Evolutionary conservation across 140 eudicot species (phyloP).

Genomic region (Cichorium intybus): DNA sequence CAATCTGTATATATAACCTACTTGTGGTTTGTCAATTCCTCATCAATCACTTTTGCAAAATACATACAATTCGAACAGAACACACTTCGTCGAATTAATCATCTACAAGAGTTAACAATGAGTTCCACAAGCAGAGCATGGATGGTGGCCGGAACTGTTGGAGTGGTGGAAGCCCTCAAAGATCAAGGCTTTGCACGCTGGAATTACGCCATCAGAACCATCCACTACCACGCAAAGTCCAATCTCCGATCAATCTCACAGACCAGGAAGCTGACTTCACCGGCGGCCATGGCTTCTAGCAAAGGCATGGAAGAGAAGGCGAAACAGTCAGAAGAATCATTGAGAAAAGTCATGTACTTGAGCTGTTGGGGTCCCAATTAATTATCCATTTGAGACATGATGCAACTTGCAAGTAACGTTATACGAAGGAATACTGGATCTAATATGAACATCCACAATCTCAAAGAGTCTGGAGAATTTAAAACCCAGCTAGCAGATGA

Average conservation of each 20-base stretch:
- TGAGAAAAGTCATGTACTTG: constrained; percentile 43
- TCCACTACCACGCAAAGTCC: constrained; percentile 50
- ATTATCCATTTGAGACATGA: no score
- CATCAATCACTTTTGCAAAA: no score
- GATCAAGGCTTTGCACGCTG: constrained; percentile 58
- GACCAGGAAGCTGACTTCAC: constrained; percentile 27
- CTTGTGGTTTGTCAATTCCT: no score
- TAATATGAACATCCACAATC: no score
- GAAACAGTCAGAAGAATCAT: constrained; percentile 37
- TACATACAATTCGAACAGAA: no score
- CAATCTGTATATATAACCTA: no score
- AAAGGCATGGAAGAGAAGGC: constrained; percentile 6
- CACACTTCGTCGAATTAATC: no score
- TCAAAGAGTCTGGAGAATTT: no score
- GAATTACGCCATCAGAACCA: constrained; percentile 42
- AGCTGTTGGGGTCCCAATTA: constrained; percentile 25
- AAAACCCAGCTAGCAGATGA: no score
- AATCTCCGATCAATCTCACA: constrained; percentile 28
- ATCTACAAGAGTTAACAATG: constrained; percentile 2
- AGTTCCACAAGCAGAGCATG: constrained; percentile 45
- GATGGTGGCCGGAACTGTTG: constrained; percentile 54
- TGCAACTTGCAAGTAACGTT: no score
- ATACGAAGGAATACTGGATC: no score
- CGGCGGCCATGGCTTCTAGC: constrained; percentile 7
- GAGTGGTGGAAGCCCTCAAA: constrained; percentile 48